Evolutionary conservation across 345 rosid genomes (phyloP), one percentile per base, ranked within the genome.

Genomic region (Brassica juncea): DNA sequence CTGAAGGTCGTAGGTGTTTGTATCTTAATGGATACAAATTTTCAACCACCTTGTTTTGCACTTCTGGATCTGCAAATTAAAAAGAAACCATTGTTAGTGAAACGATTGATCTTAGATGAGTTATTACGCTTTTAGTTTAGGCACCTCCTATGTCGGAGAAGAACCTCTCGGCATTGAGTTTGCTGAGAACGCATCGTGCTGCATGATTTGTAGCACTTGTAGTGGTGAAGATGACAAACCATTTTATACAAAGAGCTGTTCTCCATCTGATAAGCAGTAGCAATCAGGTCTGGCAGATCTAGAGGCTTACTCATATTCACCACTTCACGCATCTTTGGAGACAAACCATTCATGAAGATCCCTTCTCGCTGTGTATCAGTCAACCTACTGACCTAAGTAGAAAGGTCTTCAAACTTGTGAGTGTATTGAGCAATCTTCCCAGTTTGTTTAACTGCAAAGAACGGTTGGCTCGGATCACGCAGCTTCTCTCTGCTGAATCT

Each of bases 1-100:
- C 77, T 31, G 75, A 57, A 68, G 70, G 62, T 6, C 71, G 73
- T 58, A 81, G 10, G 70, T 82, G 27, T 70, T 72, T 81, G 35
- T 71, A 81, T 21, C 77, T 76, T 25, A 81, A 62, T 6, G 71
- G 84, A 76, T 76, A 47, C 3, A 65, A 63, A 16, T 10, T 60
- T 14, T 68, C 66, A 28, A 81, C 65, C 57, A 44, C 30, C 55
- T 66, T 72, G 0, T 76, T 61, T 66, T 81, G 65, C 49, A 31
- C 5, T 10, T 39, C 57, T 8, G 61, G 73, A 57, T 76, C 81
- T 81, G 68, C 6, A 64, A 57, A 80, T 37, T 63, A 4, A 47
- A 63, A 55, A 0, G 12, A 57, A 57, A 57, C 61, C 28, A 8
- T 21, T 4, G 21, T 57, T 19, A 16, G 61, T 57, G 61, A 57